Base-by-base conservation (phyloP, 148 eudicot species). In the Rhododendron henanense region DNA sequence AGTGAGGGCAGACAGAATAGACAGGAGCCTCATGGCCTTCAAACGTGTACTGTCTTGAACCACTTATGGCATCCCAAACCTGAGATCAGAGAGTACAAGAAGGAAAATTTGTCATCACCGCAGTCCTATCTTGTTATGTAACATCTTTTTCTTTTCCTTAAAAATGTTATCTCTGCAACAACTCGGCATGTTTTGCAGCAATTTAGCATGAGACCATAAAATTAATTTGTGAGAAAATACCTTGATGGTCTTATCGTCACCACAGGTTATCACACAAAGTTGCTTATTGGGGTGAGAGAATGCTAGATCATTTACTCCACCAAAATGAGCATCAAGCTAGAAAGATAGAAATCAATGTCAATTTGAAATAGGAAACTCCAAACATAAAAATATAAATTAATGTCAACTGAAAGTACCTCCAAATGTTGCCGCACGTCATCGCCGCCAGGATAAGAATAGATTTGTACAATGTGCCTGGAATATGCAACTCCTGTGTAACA, bases 1-100 rank as follows among this genome's bases (percentile, higher is more conserved):
- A 90, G 87, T 94, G 96, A 81, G 99, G 96, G 92, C 98, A 94
- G 69, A 94, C 92, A 67, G 99, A 94, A 88, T 94, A 96, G 39
- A 96, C 99, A 63, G 98, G 95, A 81, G 95, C 98, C 75, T 92
- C 96, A 84, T 94, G 99, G 83, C 99, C 98, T 90, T 94, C 96
- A 84, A 94, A 96, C 53, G 94, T 91, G 85, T 92, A 91, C 89
- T 89, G 96, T 90, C 87, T 96, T 41, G 91, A 47, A 83, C 99
- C 99, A 89, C 86, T 91, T 67, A 87, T 87, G 81, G 94, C 93
- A 92, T 94, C 95, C 99, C 99, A 96, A 67, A 94, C 99, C 99
- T 96, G 82, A 41, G 39, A 79, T 80, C 31, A 78, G 35, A 79
- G 63, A 78, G 81, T 71, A 81, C 31, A 7, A 78, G 14, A 28